Conservation (phyloP, 345 rosid species). For the Hirschfeldia incana region DNA sequence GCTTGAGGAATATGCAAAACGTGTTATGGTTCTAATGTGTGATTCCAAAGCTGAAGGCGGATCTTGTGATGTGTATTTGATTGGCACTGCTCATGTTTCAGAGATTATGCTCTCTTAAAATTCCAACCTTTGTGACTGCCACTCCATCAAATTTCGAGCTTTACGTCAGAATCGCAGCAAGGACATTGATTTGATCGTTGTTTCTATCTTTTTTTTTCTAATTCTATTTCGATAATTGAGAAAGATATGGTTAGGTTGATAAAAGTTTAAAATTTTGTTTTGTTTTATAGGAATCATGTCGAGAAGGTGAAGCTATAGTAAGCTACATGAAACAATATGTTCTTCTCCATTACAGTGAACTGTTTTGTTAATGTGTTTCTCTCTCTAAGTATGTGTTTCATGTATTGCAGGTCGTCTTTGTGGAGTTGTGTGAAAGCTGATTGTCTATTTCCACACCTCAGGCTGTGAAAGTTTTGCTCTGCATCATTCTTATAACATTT, state of each 20-base stretch:
- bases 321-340: constrained; percentile 83
- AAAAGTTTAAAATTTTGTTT: not conserved
- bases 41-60: constrained; percentile 71
- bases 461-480: constrained; percentile 60
- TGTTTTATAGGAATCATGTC: constrained; percentile 78
- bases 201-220: not conserved
- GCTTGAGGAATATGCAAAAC: constrained; percentile 66
- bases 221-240: too few relatives aligned
- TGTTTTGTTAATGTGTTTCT: not conserved
- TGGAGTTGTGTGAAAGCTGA: constrained; percentile 88
- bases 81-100: constrained; percentile 89
- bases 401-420: constrained; percentile 66
- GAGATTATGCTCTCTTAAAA: constrained; percentile 46
- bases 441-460: constrained; percentile 62
- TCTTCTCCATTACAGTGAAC: constrained; percentile 32
- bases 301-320: constrained; percentile 80
- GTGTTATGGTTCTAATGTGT: constrained; percentile 64
- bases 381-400: not conserved
- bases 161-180: not conserved
- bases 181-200: not conserved
- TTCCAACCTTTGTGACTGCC: not conserved
- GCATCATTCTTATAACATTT: not conserved
- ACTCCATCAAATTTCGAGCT: not conserved
- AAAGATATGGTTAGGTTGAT: not conserved
- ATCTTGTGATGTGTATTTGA: constrained; percentile 72